phyloP scores from a whole-genome alignment of 768 basidiomycete genomes.

The Tylopilus felleus region DNA sequence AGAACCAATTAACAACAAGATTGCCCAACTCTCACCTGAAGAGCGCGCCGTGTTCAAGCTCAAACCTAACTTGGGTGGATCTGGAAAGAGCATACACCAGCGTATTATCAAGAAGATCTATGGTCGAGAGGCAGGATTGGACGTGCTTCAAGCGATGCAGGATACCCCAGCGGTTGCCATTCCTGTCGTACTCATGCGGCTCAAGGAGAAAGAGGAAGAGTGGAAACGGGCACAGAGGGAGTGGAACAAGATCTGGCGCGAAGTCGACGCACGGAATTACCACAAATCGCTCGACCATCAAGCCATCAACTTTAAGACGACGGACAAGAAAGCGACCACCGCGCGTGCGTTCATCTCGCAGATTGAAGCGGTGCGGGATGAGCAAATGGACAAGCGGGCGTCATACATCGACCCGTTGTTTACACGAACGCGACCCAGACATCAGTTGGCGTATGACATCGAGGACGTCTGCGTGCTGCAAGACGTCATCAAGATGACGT shows the following conservation, averaged over 20 bases:
- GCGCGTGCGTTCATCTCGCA: slow-evolving; percentile 76
- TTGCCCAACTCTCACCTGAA: slow-evolving; percentile 70
- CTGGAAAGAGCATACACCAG: slow-evolving; percentile 83
- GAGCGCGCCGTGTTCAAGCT: slow-evolving; percentile 81
- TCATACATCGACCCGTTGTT: slow-evolving; percentile 50
- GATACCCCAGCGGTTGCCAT: slow-evolving; percentile 87
- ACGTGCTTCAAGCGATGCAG: slow-evolving; percentile 85
- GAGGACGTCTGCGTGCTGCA: slow-evolving; percentile 76
- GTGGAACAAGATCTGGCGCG: slow-evolving; percentile 99
- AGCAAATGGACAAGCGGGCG: slow-evolving; percentile 74
- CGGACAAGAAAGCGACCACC: slow-evolving; percentile 82
- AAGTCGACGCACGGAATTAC: slow-evolving; percentile 93
- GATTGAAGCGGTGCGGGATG: slow-evolving; percentile 80
- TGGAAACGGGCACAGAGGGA: slow-evolving; percentile 97
- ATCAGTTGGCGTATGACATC: slow-evolving; percentile 79
- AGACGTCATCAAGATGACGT: slow-evolving; percentile 83
- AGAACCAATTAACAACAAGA: slow-evolving; percentile 88
- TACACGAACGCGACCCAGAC: slow-evolving; percentile 59
- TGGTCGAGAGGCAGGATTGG: slow-evolving; percentile 77
- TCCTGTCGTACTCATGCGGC: slow-evolving; percentile 80
- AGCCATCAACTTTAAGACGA: slow-evolving; percentile 83
- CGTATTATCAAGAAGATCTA: slow-evolving; percentile 97
- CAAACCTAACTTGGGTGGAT: slow-evolving; percentile 84
- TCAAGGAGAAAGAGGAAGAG: slow-evolving; percentile 97
- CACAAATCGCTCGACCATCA: slow-evolving; percentile 93